Conservation (phyloP, 768 basidiomycete genomes). For the Tulasnella sp. region DNA sequence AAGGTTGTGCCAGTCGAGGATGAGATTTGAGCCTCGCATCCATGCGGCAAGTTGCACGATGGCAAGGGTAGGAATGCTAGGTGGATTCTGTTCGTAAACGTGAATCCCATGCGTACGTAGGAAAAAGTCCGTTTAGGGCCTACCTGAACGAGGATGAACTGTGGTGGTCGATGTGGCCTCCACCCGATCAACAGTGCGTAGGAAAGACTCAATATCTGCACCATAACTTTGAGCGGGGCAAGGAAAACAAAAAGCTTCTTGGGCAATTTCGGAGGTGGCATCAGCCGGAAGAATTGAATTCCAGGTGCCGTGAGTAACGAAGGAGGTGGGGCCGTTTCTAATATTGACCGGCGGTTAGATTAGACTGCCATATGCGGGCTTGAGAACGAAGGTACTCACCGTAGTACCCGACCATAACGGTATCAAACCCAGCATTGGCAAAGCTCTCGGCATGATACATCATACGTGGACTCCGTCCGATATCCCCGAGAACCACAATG, state of each 20-base stretch:
- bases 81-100: constrained; percentile 60
- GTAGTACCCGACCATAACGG: constrained; percentile 72
- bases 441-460: constrained; percentile 98
- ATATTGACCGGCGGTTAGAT: background rate
- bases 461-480: constrained; percentile 93
- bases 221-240: constrained; percentile 68
- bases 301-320: constrained; percentile 54
- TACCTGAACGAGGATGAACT: constrained; percentile 85
- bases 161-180: constrained; percentile 43
- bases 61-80: constrained; percentile 85
- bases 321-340: constrained; percentile 68
- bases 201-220: constrained; percentile 55
- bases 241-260: constrained; percentile 43
- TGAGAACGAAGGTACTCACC: constrained; percentile 36
- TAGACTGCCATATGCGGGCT: background rate
- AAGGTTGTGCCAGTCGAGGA: constrained; percentile 99
- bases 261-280: constrained; percentile 51
- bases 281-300: constrained; percentile 54
- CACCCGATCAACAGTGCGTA: constrained; percentile 47
- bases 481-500: constrained; percentile 86
- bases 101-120: background rate
- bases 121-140: constrained; percentile 21
- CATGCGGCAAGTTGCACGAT: constrained; percentile 63
- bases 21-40: constrained; percentile 65
- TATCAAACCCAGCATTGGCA: constrained; percentile 62